phyloP scores from a whole-genome alignment of 1,139 yeast species.

The Kurtzmaniella quercitrusa region DNA sequence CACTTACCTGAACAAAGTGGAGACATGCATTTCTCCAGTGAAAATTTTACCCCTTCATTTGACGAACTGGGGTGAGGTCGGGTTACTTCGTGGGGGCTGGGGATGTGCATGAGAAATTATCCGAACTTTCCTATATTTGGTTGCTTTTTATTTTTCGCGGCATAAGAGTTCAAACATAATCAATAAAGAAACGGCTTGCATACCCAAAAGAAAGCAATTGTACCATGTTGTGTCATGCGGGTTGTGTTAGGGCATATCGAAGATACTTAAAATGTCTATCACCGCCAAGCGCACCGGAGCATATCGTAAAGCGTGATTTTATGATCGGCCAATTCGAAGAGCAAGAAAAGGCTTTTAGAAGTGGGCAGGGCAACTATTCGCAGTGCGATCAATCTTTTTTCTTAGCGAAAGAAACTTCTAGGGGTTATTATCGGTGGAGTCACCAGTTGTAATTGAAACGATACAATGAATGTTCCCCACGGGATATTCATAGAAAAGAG shows the following conservation, averaged over 20 bases:
- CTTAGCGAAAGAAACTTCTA: too few species aligned
- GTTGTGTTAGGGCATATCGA: background rate
- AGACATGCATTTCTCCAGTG: background rate
- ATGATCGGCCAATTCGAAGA: too few species aligned
- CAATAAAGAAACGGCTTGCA: background rate
- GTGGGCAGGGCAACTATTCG: too few species aligned
- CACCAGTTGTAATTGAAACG: too few species aligned
- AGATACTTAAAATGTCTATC: too few species aligned
- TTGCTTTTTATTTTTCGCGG: background rate
- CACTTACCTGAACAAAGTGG: background rate
- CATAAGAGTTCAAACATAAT: background rate
- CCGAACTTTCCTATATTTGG: background rate
- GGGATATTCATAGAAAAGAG: too few species aligned
- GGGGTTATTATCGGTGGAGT: too few species aligned
- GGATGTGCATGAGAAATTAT: background rate
- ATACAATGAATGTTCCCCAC: too few species aligned
- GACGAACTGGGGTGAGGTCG: background rate
- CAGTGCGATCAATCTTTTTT: too few species aligned
- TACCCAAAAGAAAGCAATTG: background rate
- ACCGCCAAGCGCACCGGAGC: too few species aligned
- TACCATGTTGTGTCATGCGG: background rate
- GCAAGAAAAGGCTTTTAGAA: too few species aligned
- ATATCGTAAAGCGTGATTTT: too few species aligned
- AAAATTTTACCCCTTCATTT: background rate
- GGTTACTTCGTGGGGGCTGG: background rate